Base-by-base conservation (phyloP, 2,329 filamentous ascomycete species). In the Cytospora chrysosperma region DNA sequence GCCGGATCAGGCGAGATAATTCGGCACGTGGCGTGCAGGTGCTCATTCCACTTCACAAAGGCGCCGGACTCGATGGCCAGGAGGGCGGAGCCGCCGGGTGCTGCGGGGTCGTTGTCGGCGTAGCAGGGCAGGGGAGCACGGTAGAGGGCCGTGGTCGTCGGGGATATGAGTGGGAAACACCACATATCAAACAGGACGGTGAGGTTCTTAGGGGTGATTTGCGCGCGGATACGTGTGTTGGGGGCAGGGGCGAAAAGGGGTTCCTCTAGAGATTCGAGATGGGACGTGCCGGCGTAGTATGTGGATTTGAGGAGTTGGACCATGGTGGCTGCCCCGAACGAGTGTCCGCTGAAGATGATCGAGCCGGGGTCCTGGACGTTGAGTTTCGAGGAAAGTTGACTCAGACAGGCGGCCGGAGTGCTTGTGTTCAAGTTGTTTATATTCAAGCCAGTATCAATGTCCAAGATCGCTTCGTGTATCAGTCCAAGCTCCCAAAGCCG, bases 281-380 rank as follows among this genome's bases (percentile, higher is more conserved):
- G 77, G 0, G 82, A 75, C 1, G 75, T 70, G 47, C 76, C 77
- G 15, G 83, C 81, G 75, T 93, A 92, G 78, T 88, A 94, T 13
- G 89, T 86, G 58, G 85, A 89, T 77, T 96, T 96, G 56, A 94
- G 77, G 61, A 96, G 84, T 72, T 96, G 92, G 2, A 90, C 82
- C 24, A 86, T 80, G 0, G 90, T 92, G 0, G 90, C 84, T 1
- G 88, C 89, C 26, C 92, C 92, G 68, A 96, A 96, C 21, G 88
- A 92, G 74, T 96, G 92, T 4, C 92, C 92, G 0, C 85, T 85
- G 72, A 91, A 94, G 50, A 88, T 84, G 53, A 96, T 86, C 59
- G 83, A 85, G 1, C 92, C 92, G 0, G 91, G 90, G 10, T 84
- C 81, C 64, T 88, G 85, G 4, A 96, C 82, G 66, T 91, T 83